These are phyloP conservation scores for Boletus reticuloceps DNA, from an alignment of 768 basidiomycete genomes.

Conservation along the genomic window DNA sequence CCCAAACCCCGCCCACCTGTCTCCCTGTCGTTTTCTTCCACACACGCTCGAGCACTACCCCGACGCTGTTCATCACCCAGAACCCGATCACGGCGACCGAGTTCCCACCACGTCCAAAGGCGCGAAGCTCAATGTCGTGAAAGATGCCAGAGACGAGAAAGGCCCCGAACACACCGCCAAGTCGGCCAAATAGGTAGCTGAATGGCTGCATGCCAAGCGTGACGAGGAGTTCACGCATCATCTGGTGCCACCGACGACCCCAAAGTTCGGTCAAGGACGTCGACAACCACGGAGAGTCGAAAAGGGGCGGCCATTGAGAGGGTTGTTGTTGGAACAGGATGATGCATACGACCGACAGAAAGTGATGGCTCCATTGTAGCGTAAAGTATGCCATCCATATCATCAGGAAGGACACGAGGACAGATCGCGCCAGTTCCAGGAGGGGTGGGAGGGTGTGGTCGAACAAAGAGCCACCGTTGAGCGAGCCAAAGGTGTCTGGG, in stretches of 20 bases:
- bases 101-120: constrained; percentile 37
- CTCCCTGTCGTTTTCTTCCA: constrained; percentile 44
- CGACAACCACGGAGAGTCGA: constrained; percentile 53
- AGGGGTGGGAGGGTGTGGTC: constrained; percentile 32
- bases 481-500: constrained; percentile 37
- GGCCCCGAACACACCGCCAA: constrained; percentile 51
- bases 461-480: constrained; percentile 36
- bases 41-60: constrained; percentile 46
- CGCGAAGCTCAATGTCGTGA: constrained; percentile 48
- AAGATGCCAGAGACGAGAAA: constrained; percentile 59
- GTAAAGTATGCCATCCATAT: constrained; percentile 38
- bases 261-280: constrained; percentile 62
- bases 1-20: constrained; percentile 44
- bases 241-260: constrained; percentile 64
- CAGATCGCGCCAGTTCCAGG: constrained; percentile 36
- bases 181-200: constrained; percentile 43
- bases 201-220: constrained; percentile 47
- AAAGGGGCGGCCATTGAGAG: constrained; percentile 61
- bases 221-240: constrained; percentile 58
- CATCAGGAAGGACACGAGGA: constrained; percentile 40
- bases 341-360: constrained; percentile 43
- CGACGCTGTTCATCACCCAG: constrained; percentile 54
- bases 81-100: constrained; percentile 42
- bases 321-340: constrained; percentile 45
- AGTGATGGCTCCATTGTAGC: constrained; percentile 42